Base-by-base conservation (phyloP, 208 protist genomes). In the Wallacemonas collosoma region DNA sequence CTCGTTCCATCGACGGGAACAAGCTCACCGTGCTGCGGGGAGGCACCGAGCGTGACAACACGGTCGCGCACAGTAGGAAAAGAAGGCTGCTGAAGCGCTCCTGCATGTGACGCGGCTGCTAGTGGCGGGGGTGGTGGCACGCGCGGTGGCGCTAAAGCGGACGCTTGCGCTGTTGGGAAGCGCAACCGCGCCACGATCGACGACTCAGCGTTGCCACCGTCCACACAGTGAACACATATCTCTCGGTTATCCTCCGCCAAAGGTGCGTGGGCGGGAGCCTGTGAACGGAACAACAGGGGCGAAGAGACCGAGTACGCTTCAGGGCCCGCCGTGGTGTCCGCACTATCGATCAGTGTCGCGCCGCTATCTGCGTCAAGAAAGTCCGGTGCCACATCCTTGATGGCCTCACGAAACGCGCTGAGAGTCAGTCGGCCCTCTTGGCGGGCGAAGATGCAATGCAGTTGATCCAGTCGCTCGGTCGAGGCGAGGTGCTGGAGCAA, bases 401-500 rank as follows among this genome's bases (percentile, higher is more conserved):
- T 48, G 12, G 60, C 43, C 5, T 38, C 8, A 41, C 60, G 60
- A 38, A 65, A 65, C 12, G 14, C n/a, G 3, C 50, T 41, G n/a
- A 65, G 41, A 8, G 60, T 65, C 14, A 65, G 60, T 14, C 17
- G 12, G 7, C 17, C 60, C 38, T 41, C 47, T 9, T 39, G 41
- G 12, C 43, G 38, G 4, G n/a, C n/a, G 39, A 65, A 65, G 43
- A 41, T 35, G 8, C 9, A 38, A 35, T n/a, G 60, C 4, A 65
- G 60, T 26, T 44, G 14, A 12, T 26, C 40, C 11, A 65, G 60
- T 12, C 60, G 36, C 7, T 44, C 60, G n/a, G 60, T 38, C 15
- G 60, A 36, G 43, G 11, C 60, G 41, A 65, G 60, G 47, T 69
- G 64, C 6, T 43, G 47, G 3, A 4, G 36, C 7, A 69, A 15